Evolutionary conservation across 805 yeast genomes (phyloP).

Genomic region (Candida caryicola): DNA sequence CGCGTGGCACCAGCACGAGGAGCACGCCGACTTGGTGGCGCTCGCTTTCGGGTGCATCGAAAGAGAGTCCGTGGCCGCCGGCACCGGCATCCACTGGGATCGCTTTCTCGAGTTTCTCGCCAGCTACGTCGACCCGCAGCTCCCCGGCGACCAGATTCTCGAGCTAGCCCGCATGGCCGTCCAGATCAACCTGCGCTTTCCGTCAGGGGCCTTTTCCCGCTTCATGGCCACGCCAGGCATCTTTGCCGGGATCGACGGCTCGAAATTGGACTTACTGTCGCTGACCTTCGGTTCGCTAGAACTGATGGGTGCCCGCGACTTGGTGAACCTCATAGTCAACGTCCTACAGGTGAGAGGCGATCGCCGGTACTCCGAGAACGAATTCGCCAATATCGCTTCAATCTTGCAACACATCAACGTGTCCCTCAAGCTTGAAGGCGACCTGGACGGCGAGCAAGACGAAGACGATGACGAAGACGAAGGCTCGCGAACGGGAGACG

Average conservation of each 20-base stretch:
- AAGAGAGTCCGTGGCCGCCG: no score
- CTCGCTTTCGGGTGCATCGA: not conserved
- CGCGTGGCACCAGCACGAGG: no score
- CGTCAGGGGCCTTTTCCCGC: constrained; percentile 1
- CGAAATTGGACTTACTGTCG: constrained; percentile 1
- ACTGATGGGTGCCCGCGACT: not conserved
- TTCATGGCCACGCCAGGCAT: constrained; percentile 14
- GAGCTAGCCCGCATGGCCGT: not conserved
- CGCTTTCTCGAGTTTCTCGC: not conserved
- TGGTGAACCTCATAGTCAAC: constrained; percentile 16
- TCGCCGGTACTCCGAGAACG: constrained; percentile 12
- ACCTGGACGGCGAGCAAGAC: constrained; percentile 9
- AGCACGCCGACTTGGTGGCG: not conserved
- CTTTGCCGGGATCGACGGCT: not conserved
- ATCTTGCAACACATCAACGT: constrained; percentile 19
- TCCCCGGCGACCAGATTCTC: not conserved
- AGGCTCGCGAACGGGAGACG: not conserved
- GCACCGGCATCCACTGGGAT: not conserved
- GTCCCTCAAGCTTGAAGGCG: constrained; percentile 12
- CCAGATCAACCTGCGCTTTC: not conserved
- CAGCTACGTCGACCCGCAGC: not conserved
- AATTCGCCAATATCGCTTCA: constrained; percentile 17
- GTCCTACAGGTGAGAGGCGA: constrained; percentile 16
- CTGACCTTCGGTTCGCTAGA: not conserved
- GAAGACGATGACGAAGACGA: constrained; percentile 18